Conservation (phyloP, 73 alveolate genomes). For the Stentor coeruleus region DNA sequence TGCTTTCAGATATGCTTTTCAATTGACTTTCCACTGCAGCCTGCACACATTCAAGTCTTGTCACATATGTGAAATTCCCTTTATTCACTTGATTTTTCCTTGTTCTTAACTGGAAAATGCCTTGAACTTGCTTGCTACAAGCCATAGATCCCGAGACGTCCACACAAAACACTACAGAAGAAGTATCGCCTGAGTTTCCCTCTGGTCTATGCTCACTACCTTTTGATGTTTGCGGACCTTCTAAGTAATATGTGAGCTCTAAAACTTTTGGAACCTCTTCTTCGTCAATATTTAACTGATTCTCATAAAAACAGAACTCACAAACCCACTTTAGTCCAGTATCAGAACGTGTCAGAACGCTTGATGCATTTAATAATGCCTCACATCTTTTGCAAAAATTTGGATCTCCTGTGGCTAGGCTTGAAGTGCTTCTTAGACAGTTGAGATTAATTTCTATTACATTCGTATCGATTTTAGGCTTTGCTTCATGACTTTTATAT, state of each 20-base stretch:
- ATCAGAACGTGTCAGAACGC: background rate
- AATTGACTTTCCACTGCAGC: slow-evolving; percentile 81
- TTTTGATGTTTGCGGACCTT: slow-evolving; percentile 36
- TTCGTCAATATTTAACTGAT: slow-evolving; percentile 36
- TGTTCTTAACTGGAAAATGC: slow-evolving; percentile 47
- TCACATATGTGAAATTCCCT: slow-evolving; percentile 64
- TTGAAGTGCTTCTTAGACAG: background rate
- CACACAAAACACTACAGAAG: slow-evolving; percentile 66
- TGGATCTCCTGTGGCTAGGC: slow-evolving; percentile 29
- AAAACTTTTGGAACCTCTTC: slow-evolving; percentile 58
- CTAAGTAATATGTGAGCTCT: slow-evolving; percentile 45
- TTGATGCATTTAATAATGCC: background rate
- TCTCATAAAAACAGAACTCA: slow-evolving; percentile 56
- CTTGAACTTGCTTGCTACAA: slow-evolving; percentile 58
- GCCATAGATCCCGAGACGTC: slow-evolving; percentile 95
- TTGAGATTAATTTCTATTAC: slow-evolving; percentile 3
- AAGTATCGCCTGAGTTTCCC: slow-evolving; percentile 31
- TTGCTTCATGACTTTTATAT: background rate
- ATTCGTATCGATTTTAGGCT: background rate
- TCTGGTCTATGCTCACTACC: slow-evolving; percentile 23
- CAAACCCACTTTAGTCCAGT: slow-evolving; percentile 44
- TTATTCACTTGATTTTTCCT: background rate
- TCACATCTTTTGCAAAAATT: slow-evolving; percentile 10
- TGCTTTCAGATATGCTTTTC: slow-evolving; percentile 45
- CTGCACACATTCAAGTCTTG: slow-evolving; percentile 87